Percentiles rank a stretch among this genome's conserved stretches.
phyloP scores from a whole-genome alignment of 2,329 filamentous ascomycete genomes.

The Harringtonia lauricola region DNA sequence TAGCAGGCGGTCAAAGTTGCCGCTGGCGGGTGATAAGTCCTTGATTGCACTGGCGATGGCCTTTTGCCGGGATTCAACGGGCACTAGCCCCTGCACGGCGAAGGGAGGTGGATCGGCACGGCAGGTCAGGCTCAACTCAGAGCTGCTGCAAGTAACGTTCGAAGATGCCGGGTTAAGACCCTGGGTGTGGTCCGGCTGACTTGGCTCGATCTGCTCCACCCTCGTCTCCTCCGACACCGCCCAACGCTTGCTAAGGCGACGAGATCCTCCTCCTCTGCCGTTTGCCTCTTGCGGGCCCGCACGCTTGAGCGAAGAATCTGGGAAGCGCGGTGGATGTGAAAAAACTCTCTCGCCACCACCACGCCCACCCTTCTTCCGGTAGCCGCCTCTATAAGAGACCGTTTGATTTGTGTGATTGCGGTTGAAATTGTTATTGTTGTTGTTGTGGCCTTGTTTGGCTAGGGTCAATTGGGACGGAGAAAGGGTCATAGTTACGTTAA shows the following conservation, averaged over 20 bases:
- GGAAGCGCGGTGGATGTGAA: slow-evolving; percentile 26
- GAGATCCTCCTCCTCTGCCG: slow-evolving; percentile 8
- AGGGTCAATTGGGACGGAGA: background rate
- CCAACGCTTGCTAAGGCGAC: slow-evolving; percentile 34
- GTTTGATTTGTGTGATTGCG: slow-evolving; percentile 20
- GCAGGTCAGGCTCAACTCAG: background rate
- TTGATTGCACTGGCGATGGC: slow-evolving; percentile 16
- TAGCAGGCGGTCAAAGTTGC: slow-evolving; percentile 64
- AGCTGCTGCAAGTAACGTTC: background rate
- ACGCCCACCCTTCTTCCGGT: slow-evolving; percentile 31
- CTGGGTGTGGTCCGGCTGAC: too few relatives aligned
- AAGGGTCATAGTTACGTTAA: slow-evolving; percentile 11
- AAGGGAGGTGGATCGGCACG: too few relatives aligned
- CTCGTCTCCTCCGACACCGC: slow-evolving; percentile 18
- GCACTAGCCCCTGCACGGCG: slow-evolving; percentile 10
- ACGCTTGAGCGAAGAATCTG: slow-evolving; percentile 21
- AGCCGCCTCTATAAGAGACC: slow-evolving; percentile 27
- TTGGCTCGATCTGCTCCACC: slow-evolving; percentile 3
- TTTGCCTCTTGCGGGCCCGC: background rate
- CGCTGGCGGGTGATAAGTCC: slow-evolving; percentile 58
- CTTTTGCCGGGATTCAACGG: background rate
- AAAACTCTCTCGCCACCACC: slow-evolving; percentile 33
- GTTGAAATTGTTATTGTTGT: background rate
- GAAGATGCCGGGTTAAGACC: too few relatives aligned
- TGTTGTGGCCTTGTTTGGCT: background rate